Evolutionary conservation across 1,284 basidiomycete genomes (phyloP), one percentile per base, ranked within the genome.

Genomic region (Ganoderma lingzhi): DNA sequence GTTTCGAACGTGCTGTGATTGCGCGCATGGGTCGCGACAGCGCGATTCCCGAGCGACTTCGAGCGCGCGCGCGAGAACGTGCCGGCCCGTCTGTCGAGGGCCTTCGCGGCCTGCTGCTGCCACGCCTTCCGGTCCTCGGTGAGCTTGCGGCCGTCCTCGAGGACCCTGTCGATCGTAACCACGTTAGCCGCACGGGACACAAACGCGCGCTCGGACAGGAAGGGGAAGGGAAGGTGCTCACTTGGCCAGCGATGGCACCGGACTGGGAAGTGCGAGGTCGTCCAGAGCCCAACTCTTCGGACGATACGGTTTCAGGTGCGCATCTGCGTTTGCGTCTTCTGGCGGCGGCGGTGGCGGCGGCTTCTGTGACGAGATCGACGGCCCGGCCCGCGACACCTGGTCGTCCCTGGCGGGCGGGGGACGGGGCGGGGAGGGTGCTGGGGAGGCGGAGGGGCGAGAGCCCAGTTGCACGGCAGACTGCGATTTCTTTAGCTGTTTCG

Each of bases 41-140:
- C 64, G 67, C 76, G 67, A 78, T 77, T 58, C 64, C 72, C 82
- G 79, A n/a, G 83, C 5, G 90, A 90, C 76, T 90, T 92, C 19
- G 91, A 82, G 10, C 91, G 85, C 10, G 86, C 82, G 1, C 90
- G 86, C 12, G 90, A 91, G 30, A 92, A 74, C 35, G 83, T 87
- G 41, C 92, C 86, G 8, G 87, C 84, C 12, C 84, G 85, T 72
- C 86, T 88, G 76, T 93, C 92, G 70, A 93, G 86, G 0, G 92
- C 92, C 42, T 80, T 82, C 0, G 82, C 81, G 0, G 93, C 92
- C 71, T 90, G 85, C 6, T 79, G 76, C 74, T 90, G 87, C 92
- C 92, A 94, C 69, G 83, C 80, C 63, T 85, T 84, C 30, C 93
- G 88, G 71, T 93, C 87, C 66, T 82, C 82, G 30, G 88, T 84